phyloP scores from a whole-genome alignment of 2,329 filamentous ascomycete species.

The Colletotrichum falcatum region DNA sequence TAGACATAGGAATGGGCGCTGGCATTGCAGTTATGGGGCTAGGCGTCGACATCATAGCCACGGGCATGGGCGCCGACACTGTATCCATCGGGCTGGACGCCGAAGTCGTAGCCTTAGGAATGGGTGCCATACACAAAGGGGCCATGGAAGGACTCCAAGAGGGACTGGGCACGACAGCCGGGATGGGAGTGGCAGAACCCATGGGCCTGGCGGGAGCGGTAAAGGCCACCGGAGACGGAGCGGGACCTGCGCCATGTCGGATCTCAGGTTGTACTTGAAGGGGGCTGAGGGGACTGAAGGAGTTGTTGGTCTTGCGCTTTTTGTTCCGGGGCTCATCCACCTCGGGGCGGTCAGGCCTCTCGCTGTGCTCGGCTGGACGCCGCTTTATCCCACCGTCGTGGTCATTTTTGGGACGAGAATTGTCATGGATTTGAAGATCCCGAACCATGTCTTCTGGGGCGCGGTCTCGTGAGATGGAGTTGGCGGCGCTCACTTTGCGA shows the following conservation, averaged over 20 bases:
- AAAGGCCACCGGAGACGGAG: not conserved
- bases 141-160: not conserved
- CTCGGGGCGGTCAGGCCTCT: not conserved
- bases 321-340: not conserved
- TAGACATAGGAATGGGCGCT: not conserved
- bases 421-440: not conserved
- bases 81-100: not conserved
- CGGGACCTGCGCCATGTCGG: too few species aligned
- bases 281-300: too few species aligned
- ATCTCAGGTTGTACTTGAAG: not conserved
- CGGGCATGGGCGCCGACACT: not conserved
- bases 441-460: not conserved
- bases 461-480: not conserved
- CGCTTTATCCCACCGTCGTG: not conserved
- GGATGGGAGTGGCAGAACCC: not conserved
- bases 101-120: not conserved
- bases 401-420: not conserved
- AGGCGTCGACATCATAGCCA: not conserved
- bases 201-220: too few species aligned
- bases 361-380: not conserved
- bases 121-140: not conserved
- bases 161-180: not conserved
- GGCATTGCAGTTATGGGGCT: too few species aligned
- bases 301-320: not conserved
- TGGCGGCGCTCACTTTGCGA: not conserved